Percentiles rank a stretch among this genome's conserved stretches.
phyloP scores from a whole-genome alignment of 106 monocot species.

The Phalaenopsis equestris region DNA sequence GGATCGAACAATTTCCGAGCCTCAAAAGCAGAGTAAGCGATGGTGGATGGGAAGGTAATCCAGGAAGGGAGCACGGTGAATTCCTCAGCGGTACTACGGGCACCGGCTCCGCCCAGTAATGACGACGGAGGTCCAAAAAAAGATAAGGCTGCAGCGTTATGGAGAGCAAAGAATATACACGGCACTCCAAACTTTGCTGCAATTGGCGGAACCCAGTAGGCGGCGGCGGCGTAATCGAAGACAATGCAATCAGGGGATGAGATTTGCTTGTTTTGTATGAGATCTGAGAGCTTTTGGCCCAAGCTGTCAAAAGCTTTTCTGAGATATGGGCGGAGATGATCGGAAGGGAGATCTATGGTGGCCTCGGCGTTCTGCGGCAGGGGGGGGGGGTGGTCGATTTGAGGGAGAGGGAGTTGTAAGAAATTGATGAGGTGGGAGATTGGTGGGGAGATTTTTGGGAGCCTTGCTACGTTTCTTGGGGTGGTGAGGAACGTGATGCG shows the following conservation, averaged over 20 bases:
- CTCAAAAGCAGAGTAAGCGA: too few relatives aligned
- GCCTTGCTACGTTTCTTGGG: too few relatives aligned
- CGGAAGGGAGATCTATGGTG: slow-evolving; percentile 4
- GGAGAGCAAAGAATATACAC: slow-evolving; percentile 30
- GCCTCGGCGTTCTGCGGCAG: slow-evolving; percentile 33
- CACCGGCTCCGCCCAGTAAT: neutral
- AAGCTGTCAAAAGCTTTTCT: too few relatives aligned
- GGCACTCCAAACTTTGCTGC: slow-evolving; percentile 30
- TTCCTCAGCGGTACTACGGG: too few relatives aligned
- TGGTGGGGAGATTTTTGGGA: neutral
- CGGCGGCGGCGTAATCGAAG: slow-evolving; percentile 56
- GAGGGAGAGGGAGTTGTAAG: slow-evolving; percentile 44
- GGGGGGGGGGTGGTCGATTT: too few relatives aligned
- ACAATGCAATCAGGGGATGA: slow-evolving; percentile 30
- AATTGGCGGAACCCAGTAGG: slow-evolving; percentile 47
- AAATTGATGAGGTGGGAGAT: slow-evolving; percentile 13
- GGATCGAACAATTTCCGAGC: neutral
- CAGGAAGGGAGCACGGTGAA: too few relatives aligned
- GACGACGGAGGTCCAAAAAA: neutral
- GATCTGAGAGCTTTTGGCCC: too few relatives aligned
- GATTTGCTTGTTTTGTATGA: slow-evolving; percentile 16
- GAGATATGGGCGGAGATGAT: too few relatives aligned
- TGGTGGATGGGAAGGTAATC: too few relatives aligned
- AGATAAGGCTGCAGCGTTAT: slow-evolving; percentile 15
- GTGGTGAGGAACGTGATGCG: too few relatives aligned